Evolutionary conservation across 2,329 filamentous ascomycete species (phyloP).

Genomic region (Metarhizium humberi): DNA sequence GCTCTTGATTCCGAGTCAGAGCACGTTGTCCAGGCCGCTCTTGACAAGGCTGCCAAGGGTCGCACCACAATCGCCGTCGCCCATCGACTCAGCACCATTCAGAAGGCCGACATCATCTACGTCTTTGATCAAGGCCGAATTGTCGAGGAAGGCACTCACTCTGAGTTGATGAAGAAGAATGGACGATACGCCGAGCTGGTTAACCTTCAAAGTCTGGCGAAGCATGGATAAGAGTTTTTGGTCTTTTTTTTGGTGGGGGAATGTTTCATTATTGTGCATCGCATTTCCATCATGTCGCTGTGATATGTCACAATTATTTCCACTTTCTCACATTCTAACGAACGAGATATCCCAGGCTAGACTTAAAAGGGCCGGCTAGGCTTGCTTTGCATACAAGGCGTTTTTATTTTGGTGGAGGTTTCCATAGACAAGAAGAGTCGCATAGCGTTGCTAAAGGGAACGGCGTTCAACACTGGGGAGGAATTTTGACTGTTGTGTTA

Average conservation of each 20-base stretch:
- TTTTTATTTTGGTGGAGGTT: neutral
- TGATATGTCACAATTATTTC: neutral
- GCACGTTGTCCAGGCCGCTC: conserved; percentile 69
- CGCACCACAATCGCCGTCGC: conserved; percentile 91
- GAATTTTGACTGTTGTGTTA: neutral
- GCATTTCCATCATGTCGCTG: neutral
- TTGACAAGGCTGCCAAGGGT: conserved; percentile 74
- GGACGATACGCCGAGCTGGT: conserved; percentile 73
- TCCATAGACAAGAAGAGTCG: neutral
- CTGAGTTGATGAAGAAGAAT: conserved; percentile 58
- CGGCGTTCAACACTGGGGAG: neutral
- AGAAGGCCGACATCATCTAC: conserved; percentile 90
- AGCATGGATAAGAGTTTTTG: conserved; percentile 25
- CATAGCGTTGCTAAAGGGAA: neutral
- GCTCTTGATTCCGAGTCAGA: conserved; percentile 70
- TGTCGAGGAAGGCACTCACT: conserved; percentile 75
- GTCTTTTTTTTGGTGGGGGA: neutral
- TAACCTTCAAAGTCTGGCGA: conserved; percentile 68
- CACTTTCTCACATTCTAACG: neutral
- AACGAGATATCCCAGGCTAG: conserved; percentile 1
- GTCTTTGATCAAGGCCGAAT: conserved; percentile 89
- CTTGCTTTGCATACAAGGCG: conserved; percentile 1
- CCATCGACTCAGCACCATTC: conserved; percentile 84
- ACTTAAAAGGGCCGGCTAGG: neutral
- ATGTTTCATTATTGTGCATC: neutral